Conservation (phyloP, 2,329 filamentous ascomycete species). For the Iodosphaeria phyllophila region DNA sequence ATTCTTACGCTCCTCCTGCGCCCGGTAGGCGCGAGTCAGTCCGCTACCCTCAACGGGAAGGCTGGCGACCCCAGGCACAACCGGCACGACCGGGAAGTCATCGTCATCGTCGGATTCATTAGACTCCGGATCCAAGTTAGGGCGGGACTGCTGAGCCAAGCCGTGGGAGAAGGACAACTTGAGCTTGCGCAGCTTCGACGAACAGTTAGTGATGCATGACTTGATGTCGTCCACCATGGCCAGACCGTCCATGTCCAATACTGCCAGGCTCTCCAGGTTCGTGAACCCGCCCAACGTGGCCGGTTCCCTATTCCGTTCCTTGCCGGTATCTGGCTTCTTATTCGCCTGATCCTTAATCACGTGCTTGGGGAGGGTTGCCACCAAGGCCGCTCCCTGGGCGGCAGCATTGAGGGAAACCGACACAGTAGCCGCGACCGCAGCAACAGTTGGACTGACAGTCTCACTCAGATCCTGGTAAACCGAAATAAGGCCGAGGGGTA, state of each 20-base stretch:
- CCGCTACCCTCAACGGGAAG: conserved; percentile 18
- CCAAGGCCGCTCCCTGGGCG: conserved; percentile 11
- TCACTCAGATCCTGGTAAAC: background rate
- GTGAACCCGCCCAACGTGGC: conserved; percentile 38
- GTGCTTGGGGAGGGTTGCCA: conserved; percentile 17
- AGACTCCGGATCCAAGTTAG: conserved; percentile 18
- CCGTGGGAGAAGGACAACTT: conserved; percentile 38
- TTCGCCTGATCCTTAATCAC: conserved; percentile 18
- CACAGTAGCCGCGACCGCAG: conserved; percentile 4
- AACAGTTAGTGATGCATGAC: conserved; percentile 33
- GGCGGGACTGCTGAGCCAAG: conserved; percentile 27
- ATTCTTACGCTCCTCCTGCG: conserved; percentile 31
- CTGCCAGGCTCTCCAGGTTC: conserved; percentile 28
- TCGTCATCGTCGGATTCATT: conserved; percentile 35
- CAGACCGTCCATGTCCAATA: conserved; percentile 42
- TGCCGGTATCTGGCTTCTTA: conserved; percentile 13
- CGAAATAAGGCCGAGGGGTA: conserved; percentile 14
- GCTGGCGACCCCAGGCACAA: too few relatives aligned
- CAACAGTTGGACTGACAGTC: background rate
- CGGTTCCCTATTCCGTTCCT: too few relatives aligned
- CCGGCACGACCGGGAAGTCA: conserved; percentile 29
- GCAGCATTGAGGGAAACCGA: conserved; percentile 10
- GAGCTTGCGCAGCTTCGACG: conserved; percentile 32
- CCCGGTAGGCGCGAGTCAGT: conserved; percentile 25
- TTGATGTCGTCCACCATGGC: conserved; percentile 36